These are phyloP conservation scores for Tilletia caries DNA, from an alignment of 1,284 basidiomycete species.

Conservation along the genomic window DNA sequence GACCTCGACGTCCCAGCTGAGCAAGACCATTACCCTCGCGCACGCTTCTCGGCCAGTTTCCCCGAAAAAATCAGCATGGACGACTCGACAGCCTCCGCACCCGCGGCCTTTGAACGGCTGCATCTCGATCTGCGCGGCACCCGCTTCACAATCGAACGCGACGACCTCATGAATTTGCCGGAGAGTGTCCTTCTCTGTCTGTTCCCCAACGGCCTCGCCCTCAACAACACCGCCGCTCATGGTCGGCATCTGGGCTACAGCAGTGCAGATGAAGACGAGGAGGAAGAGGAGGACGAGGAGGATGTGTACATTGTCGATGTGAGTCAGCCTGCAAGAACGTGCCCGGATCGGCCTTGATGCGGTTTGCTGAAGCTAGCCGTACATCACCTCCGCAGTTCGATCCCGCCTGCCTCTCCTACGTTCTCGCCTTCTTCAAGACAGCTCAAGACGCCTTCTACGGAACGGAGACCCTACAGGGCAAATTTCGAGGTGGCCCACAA, in stretches of 20 bases:
- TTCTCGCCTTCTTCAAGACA: conserved; percentile 82
- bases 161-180: conserved; percentile 96
- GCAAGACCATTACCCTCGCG: neutral
- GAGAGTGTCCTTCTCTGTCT: conserved; percentile 94
- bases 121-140: conserved; percentile 86
- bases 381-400: conserved; percentile 71
- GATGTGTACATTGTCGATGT: conserved; percentile 95
- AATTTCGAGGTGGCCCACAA: conserved; percentile 58
- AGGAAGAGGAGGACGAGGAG: conserved; percentile 76
- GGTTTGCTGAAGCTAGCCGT: no score
- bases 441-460: conserved; percentile 92
- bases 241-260: conserved; percentile 44
- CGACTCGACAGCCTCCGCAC: conserved; percentile 9
- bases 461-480: conserved; percentile 69
- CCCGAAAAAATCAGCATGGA: neutral
- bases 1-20: neutral
- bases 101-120: conserved; percentile 65
- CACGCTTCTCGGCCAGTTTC: neutral
- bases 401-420: conserved; percentile 89
- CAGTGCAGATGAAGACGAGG: conserved; percentile 59
- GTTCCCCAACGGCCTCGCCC: conserved; percentile 93
- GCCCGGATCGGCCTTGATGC: no score
- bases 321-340: conserved; percentile 57
- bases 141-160: conserved; percentile 91
- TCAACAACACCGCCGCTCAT: conserved; percentile 67